A percentile compares a stretch with the other conserved stretches of the same genome.
phyloP scores from a whole-genome alignment of 2,329 filamentous ascomycete species.

The Fusarium guadeloupense region DNA sequence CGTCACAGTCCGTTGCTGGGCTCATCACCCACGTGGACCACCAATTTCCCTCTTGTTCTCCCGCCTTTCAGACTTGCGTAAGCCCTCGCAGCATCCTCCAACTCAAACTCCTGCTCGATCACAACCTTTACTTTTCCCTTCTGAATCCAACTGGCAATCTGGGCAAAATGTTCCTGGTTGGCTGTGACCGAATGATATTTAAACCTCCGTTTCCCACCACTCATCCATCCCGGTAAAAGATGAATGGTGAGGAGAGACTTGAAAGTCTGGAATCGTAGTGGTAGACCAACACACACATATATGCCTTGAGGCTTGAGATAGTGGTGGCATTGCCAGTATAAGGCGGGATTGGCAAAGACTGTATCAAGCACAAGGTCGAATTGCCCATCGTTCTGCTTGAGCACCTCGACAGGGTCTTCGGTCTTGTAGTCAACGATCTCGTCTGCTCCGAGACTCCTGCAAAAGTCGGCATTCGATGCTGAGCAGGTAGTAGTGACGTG shows the following conservation, averaged over 20 bases:
- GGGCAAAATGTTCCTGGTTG: slow-evolving; percentile 17
- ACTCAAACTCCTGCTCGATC: slow-evolving; percentile 17
- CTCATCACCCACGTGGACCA: slow-evolving; percentile 7
- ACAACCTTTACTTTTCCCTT: slow-evolving; percentile 9
- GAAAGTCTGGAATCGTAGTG: not conserved
- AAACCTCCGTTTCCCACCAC: slow-evolving; percentile 26
- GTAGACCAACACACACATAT: slow-evolving; percentile 25
- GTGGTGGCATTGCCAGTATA: slow-evolving; percentile 29
- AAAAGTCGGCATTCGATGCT: slow-evolving; percentile 6
- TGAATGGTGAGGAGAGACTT: slow-evolving; percentile 18
- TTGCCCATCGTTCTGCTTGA: not conserved
- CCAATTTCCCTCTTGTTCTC: slow-evolving; percentile 12
- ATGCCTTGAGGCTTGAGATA: slow-evolving; percentile 15
- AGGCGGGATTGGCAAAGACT: slow-evolving; percentile 8
- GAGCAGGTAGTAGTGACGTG: slow-evolving; percentile 20
- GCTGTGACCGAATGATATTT: slow-evolving; percentile 24
- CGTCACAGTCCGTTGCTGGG: not conserved
- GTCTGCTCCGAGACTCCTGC: slow-evolving; percentile 13
- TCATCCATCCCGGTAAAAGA: slow-evolving; percentile 20
- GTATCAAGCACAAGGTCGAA: slow-evolving; percentile 26
- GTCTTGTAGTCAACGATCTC: slow-evolving; percentile 19
- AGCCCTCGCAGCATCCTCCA: slow-evolving; percentile 9
- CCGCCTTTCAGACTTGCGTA: slow-evolving; percentile 23
- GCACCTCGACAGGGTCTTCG: not conserved
- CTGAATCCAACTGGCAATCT: slow-evolving; percentile 10